A percentile compares a stretch with the other conserved stretches of the same genome.
Conservation (phyloP, 805 yeast species). For the Diddensiella caesifluorescens region DNA sequence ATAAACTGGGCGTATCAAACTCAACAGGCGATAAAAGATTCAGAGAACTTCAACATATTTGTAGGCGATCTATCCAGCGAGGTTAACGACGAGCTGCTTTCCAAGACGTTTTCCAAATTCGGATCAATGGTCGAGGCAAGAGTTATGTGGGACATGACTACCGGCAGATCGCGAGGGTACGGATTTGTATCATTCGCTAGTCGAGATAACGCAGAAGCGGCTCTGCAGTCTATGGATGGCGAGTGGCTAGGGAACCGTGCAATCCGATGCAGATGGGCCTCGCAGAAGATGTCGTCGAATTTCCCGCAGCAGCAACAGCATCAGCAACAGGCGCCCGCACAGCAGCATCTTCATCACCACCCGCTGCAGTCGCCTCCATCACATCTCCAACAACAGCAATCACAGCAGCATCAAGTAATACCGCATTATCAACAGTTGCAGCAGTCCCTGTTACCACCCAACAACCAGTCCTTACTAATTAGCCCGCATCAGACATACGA, state of each 20-base stretch:
- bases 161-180: slow-evolving; percentile 84
- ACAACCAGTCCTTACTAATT: not conserved
- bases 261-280: slow-evolving; percentile 83
- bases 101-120: slow-evolving; percentile 55
- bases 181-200: slow-evolving; percentile 78
- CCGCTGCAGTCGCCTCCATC: slow-evolving; percentile 3
- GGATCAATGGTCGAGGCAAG: slow-evolving; percentile 71
- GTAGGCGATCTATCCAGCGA: slow-evolving; percentile 84
- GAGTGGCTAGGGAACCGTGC: slow-evolving; percentile 65
- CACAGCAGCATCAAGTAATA: not conserved
- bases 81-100: slow-evolving; percentile 70
- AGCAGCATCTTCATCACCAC: slow-evolving; percentile 9
- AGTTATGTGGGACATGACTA: slow-evolving; percentile 97
- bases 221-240: slow-evolving; percentile 71
- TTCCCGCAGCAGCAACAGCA: slow-evolving; percentile 15
- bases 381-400: slow-evolving; percentile 13
- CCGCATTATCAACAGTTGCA: slow-evolving; percentile 1
- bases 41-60: slow-evolving; percentile 63
- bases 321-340: slow-evolving; percentile 8
- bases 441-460: slow-evolving; percentile 2
- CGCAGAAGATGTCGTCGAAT: slow-evolving; percentile 44
- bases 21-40: slow-evolving; percentile 52
- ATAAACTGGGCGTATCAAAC: slow-evolving; percentile 85
- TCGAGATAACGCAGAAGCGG: slow-evolving; percentile 65
- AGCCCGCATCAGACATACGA: slow-evolving; percentile 40